Base-by-base conservation (phyloP, 352 stramenopile genomes). In the Globisporangium radiosum region DNA sequence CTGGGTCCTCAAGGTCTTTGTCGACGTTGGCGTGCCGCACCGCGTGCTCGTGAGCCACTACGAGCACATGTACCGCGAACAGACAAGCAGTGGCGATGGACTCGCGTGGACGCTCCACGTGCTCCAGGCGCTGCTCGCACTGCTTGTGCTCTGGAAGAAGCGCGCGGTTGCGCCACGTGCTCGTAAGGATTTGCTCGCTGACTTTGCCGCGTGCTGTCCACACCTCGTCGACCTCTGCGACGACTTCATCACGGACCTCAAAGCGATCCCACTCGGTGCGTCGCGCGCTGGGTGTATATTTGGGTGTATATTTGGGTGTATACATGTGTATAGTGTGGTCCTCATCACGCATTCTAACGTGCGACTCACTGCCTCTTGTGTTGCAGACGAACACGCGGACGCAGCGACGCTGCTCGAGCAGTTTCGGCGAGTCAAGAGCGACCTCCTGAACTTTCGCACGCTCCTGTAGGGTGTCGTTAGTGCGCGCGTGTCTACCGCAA, bases 111-210 rank as follows among this genome's bases (percentile, higher is more conserved):
- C 75, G 38, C 63, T 93, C 42, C 85, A 95, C 62, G 58, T 95
- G 57, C 69, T 93, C 50, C 74, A 87, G 61, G 81, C 81, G 5
- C 85, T 93, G 54, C 69, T 92, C 52, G 69, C 77, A 42, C 84
- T 87, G 62, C 74, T 93, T 52, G 76, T 65, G n/a, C 57, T 82
- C n/a, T 95, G 85, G 85, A 90, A 88, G 64, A 89, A 88, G 62
- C 71, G 90, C 60, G 78, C 74, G n/a, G 79, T 88, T 39, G 89
- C 83, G 17, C 74, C 80, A 38, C 78, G 82, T 14, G 80, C 75
- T 0, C 72, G 75, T 2, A 88, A 86, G 56, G 82, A 94, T 53
- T 63, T 78, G 37, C 63, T 91, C 15, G 73, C 75, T 1, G 81
- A 91, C 19, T 95, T 91, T 65, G 81, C 81, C 13, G 79, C 79